Conservation (phyloP, 108 stramenopile species). For the Cyclotella baltica region DNA sequence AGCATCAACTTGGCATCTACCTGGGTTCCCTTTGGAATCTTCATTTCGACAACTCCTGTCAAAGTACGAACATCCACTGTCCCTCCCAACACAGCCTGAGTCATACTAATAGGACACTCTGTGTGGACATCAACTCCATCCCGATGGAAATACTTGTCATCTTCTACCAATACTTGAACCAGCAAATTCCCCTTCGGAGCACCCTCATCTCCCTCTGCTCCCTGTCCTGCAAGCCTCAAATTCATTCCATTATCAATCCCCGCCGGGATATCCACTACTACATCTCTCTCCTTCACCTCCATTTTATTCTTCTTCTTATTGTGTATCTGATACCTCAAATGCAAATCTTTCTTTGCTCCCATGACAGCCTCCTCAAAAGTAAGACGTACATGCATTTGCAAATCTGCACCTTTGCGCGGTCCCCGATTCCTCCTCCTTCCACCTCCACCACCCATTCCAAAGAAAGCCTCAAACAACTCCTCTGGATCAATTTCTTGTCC, state of each 20-base stretch:
- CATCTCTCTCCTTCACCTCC: conserved; percentile 82
- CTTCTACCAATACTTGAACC: conserved; percentile 87
- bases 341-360: conserved; percentile 83
- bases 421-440: conserved; percentile 67
- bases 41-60: conserved; percentile 95
- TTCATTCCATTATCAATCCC: conserved; percentile 97
- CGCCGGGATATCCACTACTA: conserved; percentile 88
- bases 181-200: conserved; percentile 90
- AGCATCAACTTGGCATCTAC: conserved; percentile 92
- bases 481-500: conserved; percentile 88
- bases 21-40: conserved; percentile 93
- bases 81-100: conserved; percentile 92
- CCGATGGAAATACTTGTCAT: conserved; percentile 91
- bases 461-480: conserved; percentile 91
- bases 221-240: conserved; percentile 86
- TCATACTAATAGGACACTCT: conserved; percentile 76
- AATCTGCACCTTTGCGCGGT: conserved; percentile 86
- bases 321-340: conserved; percentile 76
- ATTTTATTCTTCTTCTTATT: conserved; percentile 70
- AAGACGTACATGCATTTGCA: conserved; percentile 86
- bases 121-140: conserved; percentile 89
- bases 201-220: conserved; percentile 92
- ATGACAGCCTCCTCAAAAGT: conserved; percentile 93
- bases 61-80: conserved; percentile 95
- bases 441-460: conserved; percentile 68